Evolutionary conservation across 83 land plant species (phyloP).

Genomic region (Thuja plicata): DNA sequence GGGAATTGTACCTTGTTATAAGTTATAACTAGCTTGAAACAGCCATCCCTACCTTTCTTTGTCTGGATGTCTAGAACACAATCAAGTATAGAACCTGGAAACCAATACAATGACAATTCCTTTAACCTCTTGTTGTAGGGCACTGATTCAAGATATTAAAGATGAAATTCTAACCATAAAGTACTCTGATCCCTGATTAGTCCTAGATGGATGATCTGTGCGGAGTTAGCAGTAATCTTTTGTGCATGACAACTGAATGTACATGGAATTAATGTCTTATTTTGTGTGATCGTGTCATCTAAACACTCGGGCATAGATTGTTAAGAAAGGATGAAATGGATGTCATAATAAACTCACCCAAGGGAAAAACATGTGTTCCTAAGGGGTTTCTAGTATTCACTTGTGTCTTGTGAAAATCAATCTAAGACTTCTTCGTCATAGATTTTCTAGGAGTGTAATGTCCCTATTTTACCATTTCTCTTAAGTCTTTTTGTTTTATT

Average conservation of each 20-base stretch:
- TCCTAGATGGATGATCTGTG: slow-evolving; percentile 3
- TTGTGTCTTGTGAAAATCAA: background rate
- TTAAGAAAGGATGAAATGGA: background rate
- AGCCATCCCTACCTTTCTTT: background rate
- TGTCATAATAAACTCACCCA: background rate
- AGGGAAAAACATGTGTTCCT: background rate
- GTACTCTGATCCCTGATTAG: background rate
- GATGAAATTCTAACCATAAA: background rate
- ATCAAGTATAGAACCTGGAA: background rate
- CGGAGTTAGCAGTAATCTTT: background rate
- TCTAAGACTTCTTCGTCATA: background rate
- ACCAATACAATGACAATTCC: background rate
- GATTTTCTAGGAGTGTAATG: background rate
- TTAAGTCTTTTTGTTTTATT: background rate
- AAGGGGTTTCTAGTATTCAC: background rate
- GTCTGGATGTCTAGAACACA: background rate
- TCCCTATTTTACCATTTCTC: background rate
- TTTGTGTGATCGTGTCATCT: background rate
- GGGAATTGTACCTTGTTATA: background rate
- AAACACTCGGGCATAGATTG: background rate
- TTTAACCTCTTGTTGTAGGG: too few species aligned
- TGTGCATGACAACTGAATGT: background rate
- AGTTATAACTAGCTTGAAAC: background rate
- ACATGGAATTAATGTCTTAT: background rate
- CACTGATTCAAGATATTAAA: background rate